Evolutionary conservation across 176 grass and related monocot species (phyloP), one percentile per base, ranked within the genome.

Genomic region (Bonia amplexicaulis): DNA sequence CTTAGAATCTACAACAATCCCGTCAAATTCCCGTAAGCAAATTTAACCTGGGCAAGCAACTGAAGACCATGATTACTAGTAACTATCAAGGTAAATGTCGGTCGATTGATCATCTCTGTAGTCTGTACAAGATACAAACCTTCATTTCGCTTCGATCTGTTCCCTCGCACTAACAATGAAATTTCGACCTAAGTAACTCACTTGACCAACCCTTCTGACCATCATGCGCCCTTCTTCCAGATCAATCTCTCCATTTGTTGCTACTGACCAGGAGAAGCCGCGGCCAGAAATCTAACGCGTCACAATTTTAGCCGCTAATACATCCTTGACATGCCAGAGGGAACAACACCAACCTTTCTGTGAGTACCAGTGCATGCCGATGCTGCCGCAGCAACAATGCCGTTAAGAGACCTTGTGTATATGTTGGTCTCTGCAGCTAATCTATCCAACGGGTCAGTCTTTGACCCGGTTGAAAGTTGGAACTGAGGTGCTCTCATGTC

Each of bases 301-400:
- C 52, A 45, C 23, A 59, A 41, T 42, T 3, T 71, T 44, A 23
- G 78, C 22, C 12, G 14, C 90, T 92, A 95, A 78, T 94, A 92
- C 90, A 95, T 95, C 78, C 84, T 95, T 11, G 96, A 92, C 58
- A 86, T 70, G 69, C 93, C 87, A 9, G 91, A 90, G 1, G 85
- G 89, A 12, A 98, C 82, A 40, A 83, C 85, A 4, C 91, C 91
- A 10, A 93, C 85, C 73, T 92, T 95, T 64, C 91, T 90, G 66
- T 95, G 93, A 47, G 90, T 48, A 64, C 80, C 82, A 9, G 71
- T 73, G 65, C 90, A 88, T 10, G 91, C 86, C 6, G 90, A 94
- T 3, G 90, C 82, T 1, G 95, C 77, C 0, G 92, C 92, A 2
- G 89, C 76, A 12, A 88, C 95, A 66, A 94, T 93, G 20, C 89